These are phyloP conservation scores for Syzygium malaccense DNA, from an alignment of 441 rosid genomes.

Conservation along the genomic window DNA sequence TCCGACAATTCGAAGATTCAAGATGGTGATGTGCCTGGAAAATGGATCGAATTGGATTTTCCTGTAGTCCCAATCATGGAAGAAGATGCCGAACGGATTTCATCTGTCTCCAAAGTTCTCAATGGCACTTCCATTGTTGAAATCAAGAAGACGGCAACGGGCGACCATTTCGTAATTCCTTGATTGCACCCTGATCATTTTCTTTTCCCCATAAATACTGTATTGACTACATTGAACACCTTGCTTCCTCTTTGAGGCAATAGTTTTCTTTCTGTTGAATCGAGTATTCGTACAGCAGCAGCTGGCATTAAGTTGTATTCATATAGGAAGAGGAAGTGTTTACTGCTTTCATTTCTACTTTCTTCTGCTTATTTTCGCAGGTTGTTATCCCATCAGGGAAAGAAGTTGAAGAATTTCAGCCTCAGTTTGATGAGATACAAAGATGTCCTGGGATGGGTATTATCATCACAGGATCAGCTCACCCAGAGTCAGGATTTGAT, in stretches of 20 bases:
- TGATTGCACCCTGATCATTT: neutral
- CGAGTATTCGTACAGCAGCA: neutral
- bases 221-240: neutral
- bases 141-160: conserved; percentile 33
- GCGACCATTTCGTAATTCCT: conserved; percentile 40
- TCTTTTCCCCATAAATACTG: neutral
- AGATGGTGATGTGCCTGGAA: conserved; percentile 18
- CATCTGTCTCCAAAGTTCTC: conserved; percentile 39
- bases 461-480: conserved; percentile 45
- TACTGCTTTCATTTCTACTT: neutral
- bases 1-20: neutral
- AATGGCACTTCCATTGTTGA: conserved; percentile 44
- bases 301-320: neutral
- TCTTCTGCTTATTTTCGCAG: conserved; percentile 15
- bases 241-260: neutral
- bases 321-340: neutral
- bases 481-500: conserved; percentile 54
- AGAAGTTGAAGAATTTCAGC: conserved; percentile 42
- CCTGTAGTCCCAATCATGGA: conserved; percentile 32
- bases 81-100: conserved; percentile 18
- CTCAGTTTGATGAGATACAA: conserved; percentile 36
- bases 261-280: neutral
- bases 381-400: conserved; percentile 54
- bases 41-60: conserved; percentile 51
- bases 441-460: conserved; percentile 58